A percentile compares a stretch with the other conserved stretches of the same genome.
phyloP scores from a whole-genome alignment of 371 early-diverging fungal species.

The Chytridiales sp. region DNA sequence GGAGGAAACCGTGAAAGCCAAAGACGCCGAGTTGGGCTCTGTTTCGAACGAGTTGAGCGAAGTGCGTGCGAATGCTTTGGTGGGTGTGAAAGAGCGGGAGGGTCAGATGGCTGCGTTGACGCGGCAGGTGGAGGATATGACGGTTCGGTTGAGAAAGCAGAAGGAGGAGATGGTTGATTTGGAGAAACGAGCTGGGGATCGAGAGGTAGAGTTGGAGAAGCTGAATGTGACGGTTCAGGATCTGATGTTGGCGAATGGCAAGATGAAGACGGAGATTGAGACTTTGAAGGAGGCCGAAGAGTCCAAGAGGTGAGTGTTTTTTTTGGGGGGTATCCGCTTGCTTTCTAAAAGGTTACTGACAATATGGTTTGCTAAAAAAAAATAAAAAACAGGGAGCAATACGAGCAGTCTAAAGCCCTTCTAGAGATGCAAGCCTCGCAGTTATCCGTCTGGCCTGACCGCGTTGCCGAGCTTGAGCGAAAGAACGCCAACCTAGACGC shows the following conservation, averaged over 20 bases:
- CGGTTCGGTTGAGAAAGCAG: constrained; percentile 23
- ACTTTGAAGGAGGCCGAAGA: constrained; percentile 6
- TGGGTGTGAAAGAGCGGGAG: constrained; percentile 33
- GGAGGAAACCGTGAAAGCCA: constrained; percentile 39
- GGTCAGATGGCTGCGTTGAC: constrained; percentile 29
- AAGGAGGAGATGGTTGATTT: constrained; percentile 24
- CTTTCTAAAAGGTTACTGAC: neutral
- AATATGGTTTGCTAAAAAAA: no score
- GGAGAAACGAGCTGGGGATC: constrained; percentile 7
- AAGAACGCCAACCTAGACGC: constrained; percentile 36
- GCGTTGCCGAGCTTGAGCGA: constrained; percentile 33
- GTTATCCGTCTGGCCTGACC: constrained; percentile 23
- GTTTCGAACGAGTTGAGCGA: constrained; percentile 20
- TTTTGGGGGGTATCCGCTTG: neutral
- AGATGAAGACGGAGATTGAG: constrained; percentile 1
- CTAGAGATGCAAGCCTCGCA: constrained; percentile 44
- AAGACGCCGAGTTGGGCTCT: constrained; percentile 30
- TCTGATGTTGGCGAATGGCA: neutral
- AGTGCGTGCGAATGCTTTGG: constrained; percentile 7
- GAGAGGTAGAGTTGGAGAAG: constrained; percentile 3
- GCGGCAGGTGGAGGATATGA: constrained; percentile 41
- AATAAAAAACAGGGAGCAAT: constrained; percentile 57
- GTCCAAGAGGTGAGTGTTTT: neutral
- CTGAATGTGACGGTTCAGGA: neutral
- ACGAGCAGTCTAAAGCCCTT: constrained; percentile 63